Evolutionary conservation across 805 yeast genomes (phyloP), one percentile per base, ranked within the genome.

Genomic region (Metschnikowia gelsemii): DNA sequence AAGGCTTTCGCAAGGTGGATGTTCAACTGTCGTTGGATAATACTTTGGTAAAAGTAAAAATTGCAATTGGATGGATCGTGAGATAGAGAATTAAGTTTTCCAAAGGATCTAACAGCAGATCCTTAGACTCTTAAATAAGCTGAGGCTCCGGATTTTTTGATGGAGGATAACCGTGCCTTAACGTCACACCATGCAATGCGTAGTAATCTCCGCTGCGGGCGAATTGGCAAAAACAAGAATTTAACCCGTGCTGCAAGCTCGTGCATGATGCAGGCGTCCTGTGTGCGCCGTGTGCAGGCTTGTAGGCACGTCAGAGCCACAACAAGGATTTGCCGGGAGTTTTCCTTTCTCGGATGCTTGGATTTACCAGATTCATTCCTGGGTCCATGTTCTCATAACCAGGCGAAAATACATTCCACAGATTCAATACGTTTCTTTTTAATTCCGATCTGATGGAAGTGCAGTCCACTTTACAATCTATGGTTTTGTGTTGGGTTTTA

Each of bases 161-260:
- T 32, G 22, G 40, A 31, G 11, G 35, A 32, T 30, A 43, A 33
- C 36, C 42, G 35, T 32, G 48, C 43, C 25, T 30, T 13, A 27
- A 42, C 50, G 48, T 43, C 43, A 40, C 17, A 17, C 21, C 32
- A 14, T 35, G 40, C 40, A 23, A 30, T 41, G 37, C 36, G 38
- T 24, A 30, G 21, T 31, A 31, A 14, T 28, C 42, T 32, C 35
- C 43, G 35, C 44, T 35, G 44, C 44, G 40, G 40, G 39, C 42
- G 46, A 37, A 32, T 38, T 29, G 20, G 18, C 11, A 23, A 20
- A 14, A 17, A 23, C 36, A 32, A 20, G 36, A 21, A 23, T 29
- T 21, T 28, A 29, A 32, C 40, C 28, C 30, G 18, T 13, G 21
- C 14, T 19, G 37, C 45, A 25, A 31, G 27, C 20, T 12, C 11